phyloP scores from a whole-genome alignment of 805 yeast species.

The Candida insectalens region DNA sequence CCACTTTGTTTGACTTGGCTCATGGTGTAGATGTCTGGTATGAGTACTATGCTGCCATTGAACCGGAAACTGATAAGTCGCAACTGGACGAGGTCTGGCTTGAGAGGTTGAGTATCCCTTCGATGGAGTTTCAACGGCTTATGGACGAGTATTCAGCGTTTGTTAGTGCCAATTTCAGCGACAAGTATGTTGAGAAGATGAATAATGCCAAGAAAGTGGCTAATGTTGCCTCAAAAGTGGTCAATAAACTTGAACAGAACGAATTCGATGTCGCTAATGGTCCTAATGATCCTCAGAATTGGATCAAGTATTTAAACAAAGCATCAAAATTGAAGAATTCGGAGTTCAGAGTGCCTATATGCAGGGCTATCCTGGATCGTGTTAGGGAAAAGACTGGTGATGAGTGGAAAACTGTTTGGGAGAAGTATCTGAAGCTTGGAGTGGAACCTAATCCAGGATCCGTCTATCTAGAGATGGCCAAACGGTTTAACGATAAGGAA shows the following conservation, averaged over 20 bases:
- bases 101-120: not conserved
- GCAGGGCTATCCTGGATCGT: not conserved
- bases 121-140: not conserved
- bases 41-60: not conserved
- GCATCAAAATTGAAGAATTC: not conserved
- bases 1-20: slow-evolving; percentile 1
- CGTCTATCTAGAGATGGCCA: not conserved
- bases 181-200: slow-evolving; percentile 1
- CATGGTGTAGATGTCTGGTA: slow-evolving; percentile 2
- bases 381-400: not conserved
- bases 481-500: not conserved
- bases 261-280: slow-evolving; percentile 1
- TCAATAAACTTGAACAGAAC: not conserved
- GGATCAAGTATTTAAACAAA: slow-evolving; percentile 1
- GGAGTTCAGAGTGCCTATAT: not conserved
- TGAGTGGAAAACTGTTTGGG: not conserved
- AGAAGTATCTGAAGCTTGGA: not conserved
- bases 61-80: not conserved
- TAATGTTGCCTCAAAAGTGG: not conserved
- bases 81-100: not conserved
- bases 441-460: not conserved
- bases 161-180: not conserved
- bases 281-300: not conserved
- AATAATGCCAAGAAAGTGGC: not conserved
- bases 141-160: not conserved